These are phyloP conservation scores for Trichoderma arundinaceum DNA, from an alignment of 2,329 filamentous ascomycete species.

Conservation along the genomic window DNA sequence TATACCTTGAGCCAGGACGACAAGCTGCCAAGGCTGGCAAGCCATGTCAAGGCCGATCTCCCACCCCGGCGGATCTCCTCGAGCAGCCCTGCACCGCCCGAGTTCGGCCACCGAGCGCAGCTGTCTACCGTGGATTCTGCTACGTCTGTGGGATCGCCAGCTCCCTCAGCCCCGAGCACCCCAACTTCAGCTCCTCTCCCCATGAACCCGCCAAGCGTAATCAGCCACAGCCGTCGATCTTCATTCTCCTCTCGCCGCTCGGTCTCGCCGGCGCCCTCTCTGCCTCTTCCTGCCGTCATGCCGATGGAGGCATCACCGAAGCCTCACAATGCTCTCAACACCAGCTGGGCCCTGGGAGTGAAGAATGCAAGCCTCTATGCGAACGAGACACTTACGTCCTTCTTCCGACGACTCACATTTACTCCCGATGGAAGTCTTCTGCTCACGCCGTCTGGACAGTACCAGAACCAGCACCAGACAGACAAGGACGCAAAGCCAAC, in stretches of 20 bases:
- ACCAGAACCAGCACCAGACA: slow-evolving; percentile 75
- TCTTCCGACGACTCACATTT: slow-evolving; percentile 92
- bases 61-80: slow-evolving; percentile 88
- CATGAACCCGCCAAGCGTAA: slow-evolving; percentile 91
- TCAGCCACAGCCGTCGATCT: slow-evolving; percentile 91
- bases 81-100: slow-evolving; percentile 88
- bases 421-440: slow-evolving; percentile 93
- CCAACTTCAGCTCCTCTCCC: slow-evolving; percentile 87
- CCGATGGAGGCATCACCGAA: slow-evolving; percentile 89
- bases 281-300: slow-evolving; percentile 94
- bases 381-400: slow-evolving; percentile 95
- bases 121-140: slow-evolving; percentile 61
- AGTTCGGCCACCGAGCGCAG: slow-evolving; percentile 71
- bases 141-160: slow-evolving; percentile 75
- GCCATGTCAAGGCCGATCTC: slow-evolving; percentile 82
- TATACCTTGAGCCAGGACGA: slow-evolving; percentile 75
- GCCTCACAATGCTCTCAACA: slow-evolving; percentile 61
- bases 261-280: slow-evolving; percentile 88
- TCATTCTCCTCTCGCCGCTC: slow-evolving; percentile 90
- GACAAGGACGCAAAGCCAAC: slow-evolving; percentile 72
- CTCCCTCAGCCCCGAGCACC: slow-evolving; percentile 89
- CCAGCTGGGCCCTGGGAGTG: slow-evolving; percentile 63
- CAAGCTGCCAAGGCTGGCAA: slow-evolving; percentile 79
- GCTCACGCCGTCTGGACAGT: slow-evolving; percentile 93
- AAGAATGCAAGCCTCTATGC: slow-evolving; percentile 92